Evolutionary conservation across 768 basidiomycete species (phyloP), one percentile per base, ranked within the genome.

Genomic region (Mycena vulgaris): DNA sequence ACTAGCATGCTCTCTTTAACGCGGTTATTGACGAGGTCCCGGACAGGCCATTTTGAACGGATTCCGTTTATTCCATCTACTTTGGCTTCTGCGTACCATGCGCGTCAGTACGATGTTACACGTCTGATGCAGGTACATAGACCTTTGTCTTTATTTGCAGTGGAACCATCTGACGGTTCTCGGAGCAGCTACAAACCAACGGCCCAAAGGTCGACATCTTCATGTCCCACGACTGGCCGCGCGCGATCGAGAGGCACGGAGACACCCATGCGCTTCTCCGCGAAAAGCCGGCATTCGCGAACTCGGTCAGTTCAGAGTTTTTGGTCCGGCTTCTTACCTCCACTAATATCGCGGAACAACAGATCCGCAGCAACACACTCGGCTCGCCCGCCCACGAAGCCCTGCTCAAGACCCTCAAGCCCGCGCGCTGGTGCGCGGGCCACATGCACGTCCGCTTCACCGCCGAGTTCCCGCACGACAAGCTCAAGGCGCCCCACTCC

Each of bases 181-280:
- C 6, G 21, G 13, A 9, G 65, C 65, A 87, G 62, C 40, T 23
- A 39, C 14, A 45, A 23, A n/a, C 14, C 27, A n/a, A 28, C 57
- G 87, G 93, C 84, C 93, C 40, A 85, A 90, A 5, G 83, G 86
- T 13, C 87, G 91, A 8, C 81, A 90, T 99, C 30, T 95, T 98
- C 84, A 86, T 99, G 39, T 98, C 97, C 2, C 97, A 99, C 78
- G 98, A 99, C 80, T 99, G 97, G 98, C 98, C 98, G 0, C 87
- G 89, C 47, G 86, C 86, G 2, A 96, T 99, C 62, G 95, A 93
- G 68, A 89, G 90, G 11, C 86, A 96, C 71, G 96, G 97, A 21
- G 87, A 98, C 75, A 79, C 91, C 9, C 75, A 76, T 8, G 84
- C 75, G 11, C 84, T 99, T 0, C 81, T 99, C 17, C 84, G 89